Evolutionary conservation across 2,329 filamentous ascomycete genomes (phyloP).

Genomic region (Stenocarpella maydis): DNA sequence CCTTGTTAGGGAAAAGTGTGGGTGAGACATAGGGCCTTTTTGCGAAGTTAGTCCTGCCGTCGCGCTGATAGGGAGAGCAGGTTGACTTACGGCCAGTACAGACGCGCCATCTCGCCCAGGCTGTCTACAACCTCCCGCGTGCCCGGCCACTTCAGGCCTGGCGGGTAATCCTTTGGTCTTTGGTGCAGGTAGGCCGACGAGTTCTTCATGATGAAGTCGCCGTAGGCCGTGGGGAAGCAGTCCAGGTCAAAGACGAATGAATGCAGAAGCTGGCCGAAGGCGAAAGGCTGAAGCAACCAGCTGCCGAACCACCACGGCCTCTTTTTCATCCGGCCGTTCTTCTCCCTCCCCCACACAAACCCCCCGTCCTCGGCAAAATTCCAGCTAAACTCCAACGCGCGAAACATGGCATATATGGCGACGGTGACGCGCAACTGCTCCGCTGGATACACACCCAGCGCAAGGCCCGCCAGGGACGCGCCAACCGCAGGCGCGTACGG

Average conservation of each 20-base stretch:
- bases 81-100: slow-evolving; percentile 83
- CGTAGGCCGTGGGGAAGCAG: slow-evolving; percentile 65
- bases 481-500: slow-evolving; percentile 88
- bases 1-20: slow-evolving; percentile 80
- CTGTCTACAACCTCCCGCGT: slow-evolving; percentile 81
- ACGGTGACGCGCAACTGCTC: slow-evolving; percentile 76
- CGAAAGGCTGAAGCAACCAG: slow-evolving; percentile 81
- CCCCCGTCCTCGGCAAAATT: slow-evolving; percentile 82
- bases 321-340: slow-evolving; percentile 63
- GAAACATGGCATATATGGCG: slow-evolving; percentile 82
- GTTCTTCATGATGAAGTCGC: slow-evolving; percentile 69
- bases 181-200: slow-evolving; percentile 82
- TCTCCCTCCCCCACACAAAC: slow-evolving; percentile 68
- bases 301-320: slow-evolving; percentile 85
- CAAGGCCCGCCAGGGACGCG: slow-evolving; percentile 84
- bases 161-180: slow-evolving; percentile 74
- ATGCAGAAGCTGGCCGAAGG: slow-evolving; percentile 79
- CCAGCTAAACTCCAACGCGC: slow-evolving; percentile 86
- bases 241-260: slow-evolving; percentile 81
- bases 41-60: slow-evolving; percentile 34
- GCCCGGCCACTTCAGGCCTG: slow-evolving; percentile 75
- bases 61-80: background rate
- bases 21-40: slow-evolving; percentile 79
- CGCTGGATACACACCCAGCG: slow-evolving; percentile 77
- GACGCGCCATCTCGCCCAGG: slow-evolving; percentile 79